These are phyloP conservation scores for Suillus hirtellus DNA, from an alignment of 768 basidiomycete genomes.

Conservation along the genomic window DNA sequence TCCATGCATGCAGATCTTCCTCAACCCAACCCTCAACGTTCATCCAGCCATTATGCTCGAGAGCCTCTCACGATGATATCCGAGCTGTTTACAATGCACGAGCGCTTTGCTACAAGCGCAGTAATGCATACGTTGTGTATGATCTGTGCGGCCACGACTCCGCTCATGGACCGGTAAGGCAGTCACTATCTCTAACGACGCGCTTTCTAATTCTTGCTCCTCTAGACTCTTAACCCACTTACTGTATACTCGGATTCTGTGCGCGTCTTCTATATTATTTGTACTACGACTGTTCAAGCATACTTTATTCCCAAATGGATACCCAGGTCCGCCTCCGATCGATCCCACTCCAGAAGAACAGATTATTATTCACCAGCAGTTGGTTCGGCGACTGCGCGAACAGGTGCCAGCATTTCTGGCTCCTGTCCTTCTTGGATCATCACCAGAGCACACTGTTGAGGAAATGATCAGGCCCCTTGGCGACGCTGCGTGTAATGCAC, in stretches of 20 bases:
- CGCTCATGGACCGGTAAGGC: conserved; percentile 61
- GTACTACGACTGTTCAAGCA: conserved; percentile 59
- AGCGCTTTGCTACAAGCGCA: conserved; percentile 49
- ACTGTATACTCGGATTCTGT: conserved; percentile 54
- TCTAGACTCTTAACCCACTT: conserved; percentile 69
- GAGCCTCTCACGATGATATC: conserved; percentile 47
- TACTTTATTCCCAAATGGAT: conserved; percentile 86
- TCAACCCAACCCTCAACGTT: conserved; percentile 12
- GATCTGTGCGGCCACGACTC: conserved; percentile 45
- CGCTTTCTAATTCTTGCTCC: neutral
- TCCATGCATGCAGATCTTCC: conserved; percentile 18
- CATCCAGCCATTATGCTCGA: conserved; percentile 36
- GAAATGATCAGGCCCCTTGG: conserved; percentile 61
- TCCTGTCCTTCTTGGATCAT: conserved; percentile 56
- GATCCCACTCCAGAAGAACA: conserved; percentile 84
- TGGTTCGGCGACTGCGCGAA: conserved; percentile 41
- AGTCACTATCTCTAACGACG: neutral
- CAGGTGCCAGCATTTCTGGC: conserved; percentile 39
- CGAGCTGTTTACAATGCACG: conserved; percentile 48
- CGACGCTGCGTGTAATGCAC: conserved; percentile 71
- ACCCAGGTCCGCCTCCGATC: conserved; percentile 69
- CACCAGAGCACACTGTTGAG: conserved; percentile 48
- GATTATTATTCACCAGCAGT: conserved; percentile 45
- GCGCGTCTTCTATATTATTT: conserved; percentile 52
- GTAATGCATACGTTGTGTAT: conserved; percentile 49